These are phyloP conservation scores for Phytophthora vignae DNA, from an alignment of 352 stramenopile species.

Conservation along the genomic window DNA sequence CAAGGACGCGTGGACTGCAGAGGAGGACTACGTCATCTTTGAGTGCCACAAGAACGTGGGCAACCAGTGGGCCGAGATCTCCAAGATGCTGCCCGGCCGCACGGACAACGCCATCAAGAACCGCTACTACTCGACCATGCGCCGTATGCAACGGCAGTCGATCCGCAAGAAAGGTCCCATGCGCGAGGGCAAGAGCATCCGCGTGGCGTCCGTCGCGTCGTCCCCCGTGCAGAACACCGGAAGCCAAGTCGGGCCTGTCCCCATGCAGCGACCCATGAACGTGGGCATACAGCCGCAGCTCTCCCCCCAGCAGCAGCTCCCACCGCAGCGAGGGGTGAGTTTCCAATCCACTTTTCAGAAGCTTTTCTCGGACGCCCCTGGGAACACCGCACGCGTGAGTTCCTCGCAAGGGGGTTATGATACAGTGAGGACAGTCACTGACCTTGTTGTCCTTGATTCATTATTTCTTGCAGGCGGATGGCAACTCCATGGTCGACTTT, in stretches of 20 bases:
- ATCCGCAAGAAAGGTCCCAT: slow-evolving; percentile 88
- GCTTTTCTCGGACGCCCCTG: slow-evolving; percentile 51
- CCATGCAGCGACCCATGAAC: slow-evolving; percentile 28
- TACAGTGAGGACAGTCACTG: slow-evolving; percentile 1
- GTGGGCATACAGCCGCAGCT: slow-evolving; percentile 26
- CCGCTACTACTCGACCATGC: slow-evolving; percentile 93
- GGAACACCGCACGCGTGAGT: slow-evolving; percentile 52
- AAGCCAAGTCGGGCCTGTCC: slow-evolving; percentile 18
- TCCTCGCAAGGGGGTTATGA: not conserved
- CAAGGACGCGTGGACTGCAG: slow-evolving; percentile 89
- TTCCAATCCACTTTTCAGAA: slow-evolving; percentile 68
- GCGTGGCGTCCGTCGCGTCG: slow-evolving; percentile 67
- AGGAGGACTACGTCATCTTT: slow-evolving; percentile 93
- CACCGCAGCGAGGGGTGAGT: slow-evolving; percentile 45
- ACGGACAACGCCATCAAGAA: slow-evolving; percentile 95
- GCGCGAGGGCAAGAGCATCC: slow-evolving; percentile 84
- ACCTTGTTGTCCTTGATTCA: slow-evolving; percentile 7
- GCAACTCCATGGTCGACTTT: slow-evolving; percentile 51
- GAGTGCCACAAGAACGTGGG: slow-evolving; percentile 92
- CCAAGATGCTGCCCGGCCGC: slow-evolving; percentile 89
- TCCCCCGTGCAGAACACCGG: slow-evolving; percentile 41
- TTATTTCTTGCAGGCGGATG: slow-evolving; percentile 32
- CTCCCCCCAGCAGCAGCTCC: slow-evolving; percentile 26
- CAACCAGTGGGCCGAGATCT: slow-evolving; percentile 94
- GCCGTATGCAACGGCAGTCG: slow-evolving; percentile 88